phyloP scores from a whole-genome alignment of 768 basidiomycete species.

The Boletellus emodensis region DNA sequence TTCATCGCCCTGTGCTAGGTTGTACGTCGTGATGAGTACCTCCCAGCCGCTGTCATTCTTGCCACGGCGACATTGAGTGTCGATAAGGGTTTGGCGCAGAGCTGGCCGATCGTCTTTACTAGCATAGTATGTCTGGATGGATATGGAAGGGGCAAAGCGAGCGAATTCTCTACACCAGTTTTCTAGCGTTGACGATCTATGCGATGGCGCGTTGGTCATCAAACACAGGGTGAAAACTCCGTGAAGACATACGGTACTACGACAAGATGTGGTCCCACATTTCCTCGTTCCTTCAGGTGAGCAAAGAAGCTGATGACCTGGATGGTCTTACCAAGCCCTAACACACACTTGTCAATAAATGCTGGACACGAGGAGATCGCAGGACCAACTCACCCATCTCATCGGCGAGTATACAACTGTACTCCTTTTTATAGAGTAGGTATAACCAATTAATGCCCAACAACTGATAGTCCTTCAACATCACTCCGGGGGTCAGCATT shows the following conservation, averaged over 20 bases:
- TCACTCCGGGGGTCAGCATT: slow-evolving; percentile 58
- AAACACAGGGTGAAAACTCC: not conserved
- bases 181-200: slow-evolving; percentile 90
- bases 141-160: slow-evolving; percentile 81
- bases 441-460: slow-evolving; percentile 98
- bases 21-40: slow-evolving; percentile 94
- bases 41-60: slow-evolving; percentile 70
- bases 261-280: slow-evolving; percentile 83
- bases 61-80: slow-evolving; percentile 48
- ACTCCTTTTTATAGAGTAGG: slow-evolving; percentile 70
- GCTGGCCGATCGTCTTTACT: slow-evolving; percentile 78
- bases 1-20: slow-evolving; percentile 82
- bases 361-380: not conserved
- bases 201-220: slow-evolving; percentile 6
- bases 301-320: slow-evolving; percentile 98
- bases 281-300: slow-evolving; percentile 74
- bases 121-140: slow-evolving; percentile 90
- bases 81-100: slow-evolving; percentile 68
- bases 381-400: slow-evolving; percentile 81
- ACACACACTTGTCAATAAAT: not conserved
- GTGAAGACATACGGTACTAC: slow-evolving; percentile 80
- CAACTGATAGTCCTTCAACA: slow-evolving; percentile 94
- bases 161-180: slow-evolving; percentile 98
- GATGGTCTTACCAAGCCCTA: slow-evolving; percentile 96
- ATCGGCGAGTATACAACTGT: slow-evolving; percentile 96